Base-by-base conservation (phyloP, 2,329 filamentous ascomycete species). In the Stemphylium lycopersici region DNA sequence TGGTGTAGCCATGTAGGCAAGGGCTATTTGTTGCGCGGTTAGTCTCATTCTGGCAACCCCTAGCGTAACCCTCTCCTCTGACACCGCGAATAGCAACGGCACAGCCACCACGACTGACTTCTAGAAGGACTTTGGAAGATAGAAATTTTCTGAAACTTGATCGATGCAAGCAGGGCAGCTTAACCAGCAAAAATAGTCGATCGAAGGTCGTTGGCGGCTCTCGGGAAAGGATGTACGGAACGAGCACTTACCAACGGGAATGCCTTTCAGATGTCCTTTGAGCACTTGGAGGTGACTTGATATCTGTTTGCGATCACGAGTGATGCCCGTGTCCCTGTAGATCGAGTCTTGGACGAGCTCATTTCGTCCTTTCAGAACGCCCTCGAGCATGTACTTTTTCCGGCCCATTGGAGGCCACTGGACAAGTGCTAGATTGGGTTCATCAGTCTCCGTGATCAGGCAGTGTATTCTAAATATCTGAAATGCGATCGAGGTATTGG, bases 251-350 rank as follows among this genome's bases (percentile, higher is more conserved):
- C 83, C 83, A 55, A 79, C 74, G 24, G 80, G 79, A 56, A 84
- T 79, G 4, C 79, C 77, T 58, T 78, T 77, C 33, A 87, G 74
- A 55, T 84, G 81, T 11, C 78, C 79, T 67, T 85, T 84, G 16
- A 87, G 75, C 2, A 87, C 84, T 69, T 87, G 85, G 22, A 87
- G 80, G 66, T 87, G 85, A 62, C 85, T 87, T 0, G 85, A 87
- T 4, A 87, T 82, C 65, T 87, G 83, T 68, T 87, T 87, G 45
- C 85, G 77, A 13, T 71, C 74, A 48, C 85, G 77, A 22, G 63
- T 66, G 51, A 80, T 80, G 18, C 84, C 83, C 6, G 84, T 87
- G 53, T 79, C 75, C 51, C 79, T 79, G 59, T 77, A 73, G 55
- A 87, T 87, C 47, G 80, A 83, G 61, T 84, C 79, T 18, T 84